Evolutionary conservation across 495 filamentous ascomycete genomes (phyloP).

Genomic region (Neurospora sp.): DNA sequence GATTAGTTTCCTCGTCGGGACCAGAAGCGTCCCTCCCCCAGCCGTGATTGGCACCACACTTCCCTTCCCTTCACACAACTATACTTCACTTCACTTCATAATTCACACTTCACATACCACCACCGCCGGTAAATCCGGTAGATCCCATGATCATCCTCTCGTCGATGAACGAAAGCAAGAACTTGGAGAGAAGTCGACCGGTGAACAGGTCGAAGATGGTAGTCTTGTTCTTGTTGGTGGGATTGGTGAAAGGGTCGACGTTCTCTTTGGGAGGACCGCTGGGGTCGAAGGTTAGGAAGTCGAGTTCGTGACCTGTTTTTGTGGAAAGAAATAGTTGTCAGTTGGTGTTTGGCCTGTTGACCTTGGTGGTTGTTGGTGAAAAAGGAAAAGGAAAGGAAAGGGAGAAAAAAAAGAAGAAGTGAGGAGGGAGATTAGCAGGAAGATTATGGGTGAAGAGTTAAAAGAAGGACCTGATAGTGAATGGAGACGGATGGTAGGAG

Average conservation of each 20-base stretch:
- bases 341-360: neutral
- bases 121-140: neutral
- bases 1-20: neutral
- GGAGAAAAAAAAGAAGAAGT: neutral
- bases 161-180: constrained; percentile 40
- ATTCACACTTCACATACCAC: neutral
- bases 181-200: constrained; percentile 38
- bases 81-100: neutral
- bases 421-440: too few relatives aligned
- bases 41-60: too few relatives aligned
- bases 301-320: constrained; percentile 34
- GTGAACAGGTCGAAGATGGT: constrained; percentile 18
- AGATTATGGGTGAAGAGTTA: neutral
- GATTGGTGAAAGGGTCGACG: neutral
- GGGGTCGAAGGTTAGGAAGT: constrained; percentile 35
- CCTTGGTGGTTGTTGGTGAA: neutral
- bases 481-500: neutral
- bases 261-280: constrained; percentile 36
- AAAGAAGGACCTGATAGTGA: neutral
- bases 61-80: too few relatives aligned
- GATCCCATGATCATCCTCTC: constrained; percentile 14
- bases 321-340: too few relatives aligned
- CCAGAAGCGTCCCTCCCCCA: too few relatives aligned
- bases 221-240: neutral
- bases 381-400: too few relatives aligned